A percentile compares a stretch with the other conserved stretches of the same genome.
Conservation (phyloP, 257 asterid species). For the Nicotiana knightiana region DNA sequence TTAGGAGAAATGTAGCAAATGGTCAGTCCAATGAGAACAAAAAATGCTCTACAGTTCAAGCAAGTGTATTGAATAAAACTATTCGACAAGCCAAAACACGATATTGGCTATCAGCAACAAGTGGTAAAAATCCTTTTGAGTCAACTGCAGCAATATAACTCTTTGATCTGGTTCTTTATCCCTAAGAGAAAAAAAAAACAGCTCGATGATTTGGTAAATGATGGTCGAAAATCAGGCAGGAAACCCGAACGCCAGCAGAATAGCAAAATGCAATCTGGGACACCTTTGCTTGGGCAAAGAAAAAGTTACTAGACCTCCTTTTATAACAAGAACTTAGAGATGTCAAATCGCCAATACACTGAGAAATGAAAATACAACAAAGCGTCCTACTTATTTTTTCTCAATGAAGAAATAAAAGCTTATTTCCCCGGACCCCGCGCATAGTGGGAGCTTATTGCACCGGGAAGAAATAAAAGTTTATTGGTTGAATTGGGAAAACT, state of each 20-base stretch:
- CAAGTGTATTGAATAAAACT: background rate
- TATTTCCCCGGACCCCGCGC: too few species aligned
- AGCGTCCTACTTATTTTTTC: background rate
- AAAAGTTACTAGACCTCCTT: background rate
- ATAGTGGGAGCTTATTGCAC: too few species aligned
- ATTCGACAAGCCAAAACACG: background rate
- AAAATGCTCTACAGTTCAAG: conserved; percentile 6
- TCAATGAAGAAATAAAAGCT: background rate
- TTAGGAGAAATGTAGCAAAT: background rate
- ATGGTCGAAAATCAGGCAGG: background rate
- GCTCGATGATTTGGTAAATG: background rate
- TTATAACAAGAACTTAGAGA: background rate
- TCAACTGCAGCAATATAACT: background rate
- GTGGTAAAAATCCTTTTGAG: background rate
- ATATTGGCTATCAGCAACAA: background rate
- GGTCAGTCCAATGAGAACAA: background rate
- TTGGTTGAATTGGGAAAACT: background rate
- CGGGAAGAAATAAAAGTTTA: background rate
- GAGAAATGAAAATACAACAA: background rate
- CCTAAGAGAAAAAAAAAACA: too few species aligned
- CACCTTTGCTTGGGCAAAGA: background rate
- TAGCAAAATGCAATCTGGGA: background rate
- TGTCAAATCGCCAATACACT: background rate
- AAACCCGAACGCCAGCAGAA: background rate
- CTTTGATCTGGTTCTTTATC: background rate